phyloP scores from a whole-genome alignment of 2,329 filamentous ascomycete genomes.

The Colletotrichum lentis region DNA sequence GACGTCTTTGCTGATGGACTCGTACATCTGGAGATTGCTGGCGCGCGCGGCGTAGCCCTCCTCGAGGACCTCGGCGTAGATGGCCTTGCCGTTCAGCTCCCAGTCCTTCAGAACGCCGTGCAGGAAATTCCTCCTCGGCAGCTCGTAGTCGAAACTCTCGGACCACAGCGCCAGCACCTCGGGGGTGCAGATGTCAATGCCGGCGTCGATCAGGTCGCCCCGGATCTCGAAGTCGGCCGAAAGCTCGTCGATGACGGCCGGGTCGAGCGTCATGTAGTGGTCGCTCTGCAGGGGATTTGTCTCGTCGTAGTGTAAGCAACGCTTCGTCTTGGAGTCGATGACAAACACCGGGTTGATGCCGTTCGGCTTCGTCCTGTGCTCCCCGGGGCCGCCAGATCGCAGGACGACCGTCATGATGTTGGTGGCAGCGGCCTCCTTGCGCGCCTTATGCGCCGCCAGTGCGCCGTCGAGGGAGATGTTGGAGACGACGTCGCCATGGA shows the following conservation, averaged over 20 bases:
- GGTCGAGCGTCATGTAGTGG: slow-evolving; percentile 76
- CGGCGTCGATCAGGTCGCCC: slow-evolving; percentile 89
- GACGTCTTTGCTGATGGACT: slow-evolving; percentile 87
- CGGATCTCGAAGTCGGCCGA: slow-evolving; percentile 80
- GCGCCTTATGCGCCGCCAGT: slow-evolving; percentile 79
- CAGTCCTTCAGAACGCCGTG: slow-evolving; percentile 95
- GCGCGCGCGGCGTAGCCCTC: slow-evolving; percentile 88
- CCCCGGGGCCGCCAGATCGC: slow-evolving; percentile 73
- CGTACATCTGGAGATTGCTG: slow-evolving; percentile 86
- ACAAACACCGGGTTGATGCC: slow-evolving; percentile 84
- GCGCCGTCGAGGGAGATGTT: slow-evolving; percentile 86
- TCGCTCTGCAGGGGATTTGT: slow-evolving; percentile 74
- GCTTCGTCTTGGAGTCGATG: slow-evolving; percentile 78
- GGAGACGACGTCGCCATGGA: slow-evolving; percentile 91
- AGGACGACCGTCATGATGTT: slow-evolving; percentile 98
- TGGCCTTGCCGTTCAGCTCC: slow-evolving; percentile 96
- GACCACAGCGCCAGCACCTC: slow-evolving; percentile 95
- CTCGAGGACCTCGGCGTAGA: slow-evolving; percentile 85
- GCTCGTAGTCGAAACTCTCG: slow-evolving; percentile 96
- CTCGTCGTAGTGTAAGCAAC: slow-evolving; percentile 95
- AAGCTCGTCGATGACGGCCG: slow-evolving; percentile 76
- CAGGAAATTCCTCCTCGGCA: slow-evolving; percentile 86
- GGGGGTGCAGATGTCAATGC: slow-evolving; percentile 96
- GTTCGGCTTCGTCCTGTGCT: slow-evolving; percentile 79
- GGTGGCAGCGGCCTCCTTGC: slow-evolving; percentile 85